These are phyloP conservation scores for Furcasterigmium sp. DNA, from an alignment of 2,329 filamentous ascomycete genomes.

Conservation along the genomic window DNA sequence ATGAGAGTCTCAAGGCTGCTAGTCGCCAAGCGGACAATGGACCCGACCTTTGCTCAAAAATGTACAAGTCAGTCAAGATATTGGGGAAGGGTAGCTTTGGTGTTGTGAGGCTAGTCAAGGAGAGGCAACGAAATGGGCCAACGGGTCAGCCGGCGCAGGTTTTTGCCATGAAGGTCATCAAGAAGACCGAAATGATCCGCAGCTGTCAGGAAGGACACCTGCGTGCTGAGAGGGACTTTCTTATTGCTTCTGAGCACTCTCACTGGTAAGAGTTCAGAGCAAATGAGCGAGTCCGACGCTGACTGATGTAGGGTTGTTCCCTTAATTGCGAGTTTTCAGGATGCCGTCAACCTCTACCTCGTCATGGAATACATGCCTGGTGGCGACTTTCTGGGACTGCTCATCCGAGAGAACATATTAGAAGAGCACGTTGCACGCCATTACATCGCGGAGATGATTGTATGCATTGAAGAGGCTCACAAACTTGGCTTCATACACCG, in stretches of 20 bases:
- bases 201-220: constrained; percentile 91
- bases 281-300: constrained; percentile 8
- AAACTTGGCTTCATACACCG: constrained; percentile 86
- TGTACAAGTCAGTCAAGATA: constrained; percentile 77
- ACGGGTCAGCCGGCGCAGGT: constrained; percentile 1
- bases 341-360: constrained; percentile 76
- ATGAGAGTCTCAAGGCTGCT: constrained; percentile 6
- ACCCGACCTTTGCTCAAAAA: constrained; percentile 26
- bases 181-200: constrained; percentile 86
- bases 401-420: constrained; percentile 81
- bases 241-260: constrained; percentile 84
- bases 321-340: constrained; percentile 84
- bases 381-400: constrained; percentile 82
- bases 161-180: constrained; percentile 96
- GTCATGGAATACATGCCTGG: constrained; percentile 99
- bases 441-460: constrained; percentile 93
- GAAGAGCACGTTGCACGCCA: constrained; percentile 74
- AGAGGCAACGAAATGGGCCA: constrained; percentile 34
- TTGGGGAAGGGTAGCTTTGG: constrained; percentile 94
- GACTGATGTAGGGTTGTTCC: constrained; percentile 66
- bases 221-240: constrained; percentile 84
- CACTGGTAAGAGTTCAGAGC: constrained; percentile 51
- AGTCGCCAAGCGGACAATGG: not conserved
- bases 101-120: constrained; percentile 78
- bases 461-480: constrained; percentile 91